Percentiles rank a stretch among this genome's conserved stretches.
These are phyloP conservation scores for Yamadazyma mexicana DNA, from an alignment of 1,139 yeast genomes.

Conservation along the genomic window DNA sequence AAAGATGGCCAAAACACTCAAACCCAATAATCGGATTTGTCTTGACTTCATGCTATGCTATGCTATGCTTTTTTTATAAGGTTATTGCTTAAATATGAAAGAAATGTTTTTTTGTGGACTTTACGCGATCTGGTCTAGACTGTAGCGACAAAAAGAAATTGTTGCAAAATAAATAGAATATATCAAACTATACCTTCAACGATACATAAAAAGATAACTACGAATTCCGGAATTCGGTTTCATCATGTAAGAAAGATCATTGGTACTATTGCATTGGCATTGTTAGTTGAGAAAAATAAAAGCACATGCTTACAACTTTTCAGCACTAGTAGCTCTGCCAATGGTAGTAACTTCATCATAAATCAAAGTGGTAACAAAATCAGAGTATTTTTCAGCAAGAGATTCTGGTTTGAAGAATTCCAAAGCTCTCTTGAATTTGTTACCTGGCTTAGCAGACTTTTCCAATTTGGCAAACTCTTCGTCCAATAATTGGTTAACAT, in stretches of 20 bases:
- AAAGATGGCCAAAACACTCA: conserved; percentile 17
- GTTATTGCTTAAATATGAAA: no score
- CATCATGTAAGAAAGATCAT: not conserved
- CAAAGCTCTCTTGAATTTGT: conserved; percentile 64
- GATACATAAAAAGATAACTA: not conserved
- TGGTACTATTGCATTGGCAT: not conserved
- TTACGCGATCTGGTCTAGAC: no score
- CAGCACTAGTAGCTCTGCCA: conserved; percentile 47
- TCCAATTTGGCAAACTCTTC: conserved; percentile 65
- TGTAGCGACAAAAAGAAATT: no score
- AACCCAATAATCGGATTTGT: conserved; percentile 21
- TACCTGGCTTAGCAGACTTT: conserved; percentile 47
- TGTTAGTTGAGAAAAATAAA: not conserved
- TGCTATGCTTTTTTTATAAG: no score
- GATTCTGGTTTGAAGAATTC: conserved; percentile 66
- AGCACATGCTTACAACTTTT: conserved; percentile 34
- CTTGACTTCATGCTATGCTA: conserved; percentile 15
- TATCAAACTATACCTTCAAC: not conserved
- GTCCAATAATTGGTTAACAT: conserved; percentile 52
- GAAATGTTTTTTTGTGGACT: no score
- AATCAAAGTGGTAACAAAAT: conserved; percentile 69
- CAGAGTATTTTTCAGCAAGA: conserved; percentile 65
- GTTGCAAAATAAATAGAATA: conserved; percentile 1
- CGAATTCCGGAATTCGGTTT: no score
- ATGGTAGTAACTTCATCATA: conserved; percentile 67